Conservation (phyloP, 225 moss, liverwort and hornwort species). For the Rhytidiadelphus loreus region DNA sequence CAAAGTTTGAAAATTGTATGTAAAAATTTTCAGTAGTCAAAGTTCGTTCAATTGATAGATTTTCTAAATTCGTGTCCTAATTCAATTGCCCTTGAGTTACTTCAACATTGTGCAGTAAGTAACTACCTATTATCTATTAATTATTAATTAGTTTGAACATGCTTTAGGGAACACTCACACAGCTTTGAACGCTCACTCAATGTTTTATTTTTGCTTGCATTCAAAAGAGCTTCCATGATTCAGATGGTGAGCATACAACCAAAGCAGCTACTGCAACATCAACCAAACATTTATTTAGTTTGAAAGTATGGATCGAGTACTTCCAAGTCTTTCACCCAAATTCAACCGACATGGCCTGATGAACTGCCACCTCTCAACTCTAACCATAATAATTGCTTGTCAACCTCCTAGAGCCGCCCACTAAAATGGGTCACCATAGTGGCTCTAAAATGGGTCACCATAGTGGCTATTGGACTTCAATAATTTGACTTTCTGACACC, state of each 20-base stretch:
- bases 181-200: no score
- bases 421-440: background rate
- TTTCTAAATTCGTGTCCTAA: background rate
- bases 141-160: background rate
- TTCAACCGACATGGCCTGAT: background rate
- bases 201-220: background rate
- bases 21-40: no score
- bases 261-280: background rate
- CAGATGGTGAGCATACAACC: background rate
- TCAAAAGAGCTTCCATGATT: background rate
- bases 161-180: background rate
- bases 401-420: background rate
- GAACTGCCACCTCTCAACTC: background rate
- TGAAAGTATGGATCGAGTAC: no score
- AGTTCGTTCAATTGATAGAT: background rate
- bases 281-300: background rate
- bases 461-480: background rate
- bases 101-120: background rate
- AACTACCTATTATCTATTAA: background rate
- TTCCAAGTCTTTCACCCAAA: background rate
- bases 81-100: background rate
- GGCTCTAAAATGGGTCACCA: background rate
- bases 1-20: background rate
- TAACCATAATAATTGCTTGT: background rate
- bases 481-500: background rate